A percentile compares a stretch with the other conserved stretches of the same genome.
Evolutionary conservation across 148 eudicot species (phyloP).

Genomic region (Amaranthus cruentus): DNA sequence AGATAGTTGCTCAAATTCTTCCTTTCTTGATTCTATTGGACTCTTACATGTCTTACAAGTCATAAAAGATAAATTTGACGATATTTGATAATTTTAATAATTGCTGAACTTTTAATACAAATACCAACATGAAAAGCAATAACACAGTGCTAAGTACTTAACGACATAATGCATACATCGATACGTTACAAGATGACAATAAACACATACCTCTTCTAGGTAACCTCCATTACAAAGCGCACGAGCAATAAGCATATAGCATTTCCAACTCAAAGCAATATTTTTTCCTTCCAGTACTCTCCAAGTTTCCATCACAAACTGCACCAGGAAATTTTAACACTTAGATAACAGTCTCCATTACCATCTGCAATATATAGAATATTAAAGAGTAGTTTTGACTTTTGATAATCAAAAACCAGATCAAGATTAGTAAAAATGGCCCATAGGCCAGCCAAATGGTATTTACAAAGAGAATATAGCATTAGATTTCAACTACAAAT

Average conservation of each 20-base stretch:
- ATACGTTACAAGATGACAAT: neutral
- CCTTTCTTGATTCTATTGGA: neutral
- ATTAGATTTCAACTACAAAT: neutral
- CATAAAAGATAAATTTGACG: neutral
- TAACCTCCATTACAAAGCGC: constrained; percentile 81
- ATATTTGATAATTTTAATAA: neutral
- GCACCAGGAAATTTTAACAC: constrained; percentile 32
- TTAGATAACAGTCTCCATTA: constrained; percentile 6
- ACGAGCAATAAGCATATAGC: constrained; percentile 45
- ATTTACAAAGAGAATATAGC: neutral
- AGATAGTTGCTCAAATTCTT: neutral
- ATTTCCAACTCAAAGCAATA: constrained; percentile 39
- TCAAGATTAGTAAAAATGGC: neutral
- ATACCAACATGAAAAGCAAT: neutral
- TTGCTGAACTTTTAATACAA: neutral
- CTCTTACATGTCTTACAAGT: neutral
- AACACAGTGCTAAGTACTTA: neutral
- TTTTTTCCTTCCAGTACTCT: constrained; percentile 55
- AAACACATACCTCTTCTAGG: constrained; percentile 64
- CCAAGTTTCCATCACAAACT: constrained; percentile 90
- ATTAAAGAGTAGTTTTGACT: neutral
- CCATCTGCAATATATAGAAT: neutral
- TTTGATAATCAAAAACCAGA: neutral
- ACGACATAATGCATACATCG: neutral
- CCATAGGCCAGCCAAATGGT: neutral